Evolutionary conservation across 768 basidiomycete genomes (phyloP), one percentile per base, ranked within the genome.

Genomic region (Lentinula lateritia): DNA sequence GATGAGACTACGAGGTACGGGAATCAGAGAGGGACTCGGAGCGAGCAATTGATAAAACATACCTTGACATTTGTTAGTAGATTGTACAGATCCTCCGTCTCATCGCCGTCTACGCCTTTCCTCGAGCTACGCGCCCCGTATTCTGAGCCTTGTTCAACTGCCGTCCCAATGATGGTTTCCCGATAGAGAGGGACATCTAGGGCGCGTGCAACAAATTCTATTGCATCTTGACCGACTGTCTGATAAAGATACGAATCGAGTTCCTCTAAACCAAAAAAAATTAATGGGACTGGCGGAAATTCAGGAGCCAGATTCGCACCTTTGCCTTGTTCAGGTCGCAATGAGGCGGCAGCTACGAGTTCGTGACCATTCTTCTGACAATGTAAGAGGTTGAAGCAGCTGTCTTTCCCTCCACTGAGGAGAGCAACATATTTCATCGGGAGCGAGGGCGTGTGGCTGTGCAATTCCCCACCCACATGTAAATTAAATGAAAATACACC

Each of bases 211-310:
- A 98, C 88, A 55, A 89, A 79, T 53, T 92, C 86, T 62, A 98
- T 88, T 16, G 93, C 93, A 61, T 94, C 92, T 70, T 98, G 95
- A 0, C 95, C 97, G 32, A 99, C 95, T n/a, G 96, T 98, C 73
- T 99, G 97, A 73, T 98, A 99, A 72, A 99, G 80, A 76, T 94
- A 98, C 23, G 95, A 98, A 74, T 99, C 95, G 68, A 98, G 85
- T 78, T 99, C 97, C 79, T 98, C 97, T 97, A 72, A 10, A 56
- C 10, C n/a, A 48, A 63, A 28, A 28, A 28, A 58, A 61, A 46
- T 62, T 60, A 67, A 65, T 62, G 66, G 65, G 61, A 52, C 55
- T 16, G 63, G 62, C 66, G 66, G 57, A 66, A 6, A 41, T n/a
- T 52, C 20, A 1, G 28, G 34, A 28, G 3, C 15, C 56, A 63